phyloP scores from a whole-genome alignment of 2,329 filamentous ascomycete species.

The Exophiala bonariae region DNA sequence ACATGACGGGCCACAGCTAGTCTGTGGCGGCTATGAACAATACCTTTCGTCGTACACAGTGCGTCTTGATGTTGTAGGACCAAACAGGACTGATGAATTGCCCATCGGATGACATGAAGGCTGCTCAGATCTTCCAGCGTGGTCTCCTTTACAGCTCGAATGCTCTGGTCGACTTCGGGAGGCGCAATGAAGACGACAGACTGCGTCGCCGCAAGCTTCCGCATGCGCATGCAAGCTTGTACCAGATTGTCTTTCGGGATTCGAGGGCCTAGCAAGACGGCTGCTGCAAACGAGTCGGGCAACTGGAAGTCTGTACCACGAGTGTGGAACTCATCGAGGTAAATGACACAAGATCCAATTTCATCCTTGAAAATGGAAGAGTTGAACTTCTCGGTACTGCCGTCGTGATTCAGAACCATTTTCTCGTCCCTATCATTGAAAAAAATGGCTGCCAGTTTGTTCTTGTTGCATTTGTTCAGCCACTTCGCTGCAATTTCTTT shows the following conservation, averaged over 20 bases:
- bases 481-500: constrained; percentile 53
- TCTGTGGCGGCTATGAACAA: constrained; percentile 46
- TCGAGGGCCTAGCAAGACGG: constrained; percentile 65
- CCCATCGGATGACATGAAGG: constrained; percentile 60
- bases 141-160: constrained; percentile 36
- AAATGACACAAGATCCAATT: constrained; percentile 63
- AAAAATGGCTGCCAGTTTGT: constrained; percentile 54
- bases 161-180: constrained; percentile 58
- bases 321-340: constrained; percentile 70
- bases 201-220: constrained; percentile 67
- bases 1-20: constrained; percentile 3
- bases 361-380: constrained; percentile 60
- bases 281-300: constrained; percentile 59
- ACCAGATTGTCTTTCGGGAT: constrained; percentile 62
- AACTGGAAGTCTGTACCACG: constrained; percentile 68
- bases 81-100: constrained; percentile 57
- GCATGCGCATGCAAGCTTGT: constrained; percentile 67
- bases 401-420: constrained; percentile 32
- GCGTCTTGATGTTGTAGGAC: constrained; percentile 53
- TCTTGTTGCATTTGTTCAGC: constrained; percentile 43
- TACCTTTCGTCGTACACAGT: constrained; percentile 63
- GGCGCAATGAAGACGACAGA: constrained; percentile 63
- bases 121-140: constrained; percentile 35
- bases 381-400: constrained; percentile 41
- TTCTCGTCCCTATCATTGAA: constrained; percentile 43